Base-by-base conservation (phyloP, 805 yeast genomes). In the Teunomyces cretensis region DNA sequence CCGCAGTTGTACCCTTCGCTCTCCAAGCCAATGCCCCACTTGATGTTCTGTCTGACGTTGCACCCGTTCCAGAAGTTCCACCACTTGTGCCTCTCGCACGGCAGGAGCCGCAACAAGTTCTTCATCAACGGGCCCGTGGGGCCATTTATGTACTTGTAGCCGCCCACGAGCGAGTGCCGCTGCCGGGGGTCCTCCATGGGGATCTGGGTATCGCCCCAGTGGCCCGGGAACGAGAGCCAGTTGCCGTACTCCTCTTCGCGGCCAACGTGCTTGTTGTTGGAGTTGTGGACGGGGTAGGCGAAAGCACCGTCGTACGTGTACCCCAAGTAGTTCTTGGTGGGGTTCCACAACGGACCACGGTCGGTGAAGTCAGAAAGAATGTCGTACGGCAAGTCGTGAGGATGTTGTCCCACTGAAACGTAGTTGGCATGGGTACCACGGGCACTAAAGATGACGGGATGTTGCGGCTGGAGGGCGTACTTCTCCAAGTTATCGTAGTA, bases 401-500 rank as follows among this genome's bases (percentile, higher is more conserved):
- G 83, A 61, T 92, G 96, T 59, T 91, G 96, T 0, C 99, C 99
- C 0, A 86, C 91, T n/a, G 94, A 80, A 0, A 94, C 95, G 61
- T 92, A 92, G 64, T 94, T 92, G 14, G 98, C 98, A 67, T 92
- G 99, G 0, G 99, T 92, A 0, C 99, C 99, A 50, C 97, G 75
- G 0, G 97, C 97, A 15, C 94, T 80, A 63, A 87, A 94, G 0
- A 94, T 78, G 15, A 90, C 76, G 0, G 98, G 97, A 53, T 72
- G 76, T 6, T 56, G 61, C 6, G 65, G 54, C 41, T 69, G 71
- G 16, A 61, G 54, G 41, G 71, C 76, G 48, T 77, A 70, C 55
- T 81, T 84, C 60, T 89, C 96, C 44, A 91, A 65, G 17, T 88
- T 85, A n/a, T 78, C 74, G 61, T 83, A 91, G 50, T 76, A 75